Evolutionary conservation across 1,139 yeast genomes (phyloP).

Genomic region (Geotrichum carabidarum): DNA sequence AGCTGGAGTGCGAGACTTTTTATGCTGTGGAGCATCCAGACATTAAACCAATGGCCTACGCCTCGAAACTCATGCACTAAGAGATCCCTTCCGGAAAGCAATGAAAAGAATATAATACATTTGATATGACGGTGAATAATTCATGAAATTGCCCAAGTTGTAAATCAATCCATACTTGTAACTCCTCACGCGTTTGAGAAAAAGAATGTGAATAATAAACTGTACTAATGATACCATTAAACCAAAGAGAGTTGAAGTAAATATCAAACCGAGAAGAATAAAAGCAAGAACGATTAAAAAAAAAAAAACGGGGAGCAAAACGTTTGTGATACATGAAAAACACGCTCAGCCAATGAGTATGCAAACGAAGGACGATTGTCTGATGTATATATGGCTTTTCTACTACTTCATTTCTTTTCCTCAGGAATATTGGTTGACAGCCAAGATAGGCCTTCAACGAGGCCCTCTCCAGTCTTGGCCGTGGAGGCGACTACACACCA

Average conservation of each 20-base stretch:
- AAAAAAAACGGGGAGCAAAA: background rate
- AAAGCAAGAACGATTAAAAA: background rate
- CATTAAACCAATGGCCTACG: conserved; percentile 92
- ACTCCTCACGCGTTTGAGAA: background rate
- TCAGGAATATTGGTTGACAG: conserved; percentile 61
- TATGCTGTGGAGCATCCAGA: conserved; percentile 87
- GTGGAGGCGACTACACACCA: conserved; percentile 89
- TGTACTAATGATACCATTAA: background rate
- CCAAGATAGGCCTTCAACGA: conserved; percentile 87
- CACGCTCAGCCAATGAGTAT: background rate
- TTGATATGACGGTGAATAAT: too few relatives aligned
- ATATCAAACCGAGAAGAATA: background rate
- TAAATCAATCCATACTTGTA: background rate
- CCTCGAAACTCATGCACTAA: conserved; percentile 40
- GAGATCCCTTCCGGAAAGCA: too few relatives aligned
- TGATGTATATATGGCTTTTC: background rate
- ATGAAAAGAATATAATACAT: too few relatives aligned
- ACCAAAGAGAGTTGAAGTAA: background rate
- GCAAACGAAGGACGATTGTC: background rate
- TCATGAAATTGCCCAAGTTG: background rate
- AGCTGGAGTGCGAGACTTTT: conserved; percentile 55
- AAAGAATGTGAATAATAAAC: background rate
- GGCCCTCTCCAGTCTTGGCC: conserved; percentile 89
- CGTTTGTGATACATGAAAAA: background rate
- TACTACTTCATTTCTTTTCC: conserved; percentile 26